Percentiles rank a stretch among this genome's conserved stretches.
Conservation (phyloP, 768 basidiomycete species). For the Termitomyces sp. region DNA sequence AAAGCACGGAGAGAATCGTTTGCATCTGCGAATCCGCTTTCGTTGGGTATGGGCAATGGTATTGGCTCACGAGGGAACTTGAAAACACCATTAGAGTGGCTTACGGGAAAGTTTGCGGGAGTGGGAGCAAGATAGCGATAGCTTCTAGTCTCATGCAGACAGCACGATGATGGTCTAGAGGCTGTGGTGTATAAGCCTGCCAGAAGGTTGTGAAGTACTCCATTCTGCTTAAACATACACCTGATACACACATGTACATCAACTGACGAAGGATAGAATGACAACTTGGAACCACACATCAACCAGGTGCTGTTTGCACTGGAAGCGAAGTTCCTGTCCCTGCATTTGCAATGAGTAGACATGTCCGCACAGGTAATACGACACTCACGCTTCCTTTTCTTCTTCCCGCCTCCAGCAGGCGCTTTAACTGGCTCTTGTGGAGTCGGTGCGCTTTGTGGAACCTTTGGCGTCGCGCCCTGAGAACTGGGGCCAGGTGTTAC, state of each 20-base stretch:
- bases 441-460: slow-evolving; percentile 26
- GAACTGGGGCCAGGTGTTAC: slow-evolving; percentile 37
- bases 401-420: slow-evolving; percentile 53
- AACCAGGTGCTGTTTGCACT: slow-evolving; percentile 28
- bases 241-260: not conserved
- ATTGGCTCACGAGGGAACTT: slow-evolving; percentile 58
- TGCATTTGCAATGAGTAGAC: slow-evolving; percentile 6
- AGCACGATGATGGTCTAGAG: not conserved
- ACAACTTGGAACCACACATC: not conserved
- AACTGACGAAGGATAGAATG: slow-evolving; percentile 1
- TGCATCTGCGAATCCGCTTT: slow-evolving; percentile 77
- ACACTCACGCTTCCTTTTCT: slow-evolving; percentile 75
- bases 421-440: slow-evolving; percentile 49
- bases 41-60: slow-evolving; percentile 60
- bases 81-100: slow-evolving; percentile 76
- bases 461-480: slow-evolving; percentile 28
- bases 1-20: slow-evolving; percentile 77
- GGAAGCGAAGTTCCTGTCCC: slow-evolving; percentile 34
- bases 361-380: not conserved
- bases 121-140: slow-evolving; percentile 45
- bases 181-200: not conserved
- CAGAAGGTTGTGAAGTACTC: not conserved
- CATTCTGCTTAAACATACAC: not conserved
- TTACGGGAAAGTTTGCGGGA: slow-evolving; percentile 71
- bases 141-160: not conserved